Evolutionary conservation across 73 alveolate genomes (phyloP).

Genomic region (Tetrahymena thermophila): DNA sequence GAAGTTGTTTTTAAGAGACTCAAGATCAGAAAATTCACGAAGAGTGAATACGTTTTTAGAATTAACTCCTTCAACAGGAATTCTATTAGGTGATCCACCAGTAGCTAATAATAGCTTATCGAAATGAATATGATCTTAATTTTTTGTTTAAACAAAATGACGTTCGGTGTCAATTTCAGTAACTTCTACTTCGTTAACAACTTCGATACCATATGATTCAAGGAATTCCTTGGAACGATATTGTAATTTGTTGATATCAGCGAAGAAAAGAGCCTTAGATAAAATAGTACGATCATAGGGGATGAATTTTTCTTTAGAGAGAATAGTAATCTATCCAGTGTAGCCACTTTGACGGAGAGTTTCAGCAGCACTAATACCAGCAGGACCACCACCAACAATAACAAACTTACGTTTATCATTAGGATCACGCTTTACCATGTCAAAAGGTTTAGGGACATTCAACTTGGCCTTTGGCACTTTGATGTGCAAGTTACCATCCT

Average conservation of each 20-base stretch:
- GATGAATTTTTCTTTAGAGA: slow-evolving; percentile 59
- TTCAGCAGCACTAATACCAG: slow-evolving; percentile 89
- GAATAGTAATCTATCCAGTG: slow-evolving; percentile 71
- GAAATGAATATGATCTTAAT: slow-evolving; percentile 45
- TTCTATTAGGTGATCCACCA: slow-evolving; percentile 65
- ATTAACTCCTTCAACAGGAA: slow-evolving; percentile 53
- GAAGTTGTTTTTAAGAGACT: slow-evolving; percentile 44
- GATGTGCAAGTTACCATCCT: slow-evolving; percentile 62
- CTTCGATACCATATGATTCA: slow-evolving; percentile 56
- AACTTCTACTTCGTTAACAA: slow-evolving; percentile 32
- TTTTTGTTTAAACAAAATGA: slow-evolving; percentile 39
- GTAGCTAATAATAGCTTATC: slow-evolving; percentile 80
- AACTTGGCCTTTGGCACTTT: slow-evolving; percentile 52
- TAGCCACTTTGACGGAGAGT: slow-evolving; percentile 74
- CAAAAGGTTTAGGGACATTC: slow-evolving; percentile 32
- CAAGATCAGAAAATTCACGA: slow-evolving; percentile 57
- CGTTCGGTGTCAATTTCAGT: slow-evolving; percentile 42
- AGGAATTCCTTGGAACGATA: slow-evolving; percentile 47
- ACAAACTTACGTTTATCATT: slow-evolving; percentile 55
- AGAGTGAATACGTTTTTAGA: slow-evolving; percentile 52
- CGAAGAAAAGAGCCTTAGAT: slow-evolving; percentile 46
- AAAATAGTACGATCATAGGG: slow-evolving; percentile 83
- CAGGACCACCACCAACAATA: slow-evolving; percentile 92
- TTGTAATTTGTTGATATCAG: slow-evolving; percentile 22
- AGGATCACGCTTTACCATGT: slow-evolving; percentile 75